Conservation (phyloP, 495 filamentous ascomycete genomes). For the Aspergillus diversus region DNA sequence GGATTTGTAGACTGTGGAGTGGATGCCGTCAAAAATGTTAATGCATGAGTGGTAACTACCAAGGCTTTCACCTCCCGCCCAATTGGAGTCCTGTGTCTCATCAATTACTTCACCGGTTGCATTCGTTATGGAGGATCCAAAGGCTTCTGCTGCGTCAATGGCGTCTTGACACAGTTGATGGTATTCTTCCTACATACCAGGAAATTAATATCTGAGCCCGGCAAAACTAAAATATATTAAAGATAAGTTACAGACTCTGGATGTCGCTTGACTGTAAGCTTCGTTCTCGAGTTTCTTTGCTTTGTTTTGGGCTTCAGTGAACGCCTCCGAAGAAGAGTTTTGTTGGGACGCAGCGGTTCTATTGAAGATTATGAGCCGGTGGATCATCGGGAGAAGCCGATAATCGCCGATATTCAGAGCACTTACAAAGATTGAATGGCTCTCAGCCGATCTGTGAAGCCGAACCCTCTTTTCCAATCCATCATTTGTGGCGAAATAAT, state of each 20-base stretch:
- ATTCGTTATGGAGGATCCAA: conserved; percentile 25
- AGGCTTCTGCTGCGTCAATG: conserved; percentile 41
- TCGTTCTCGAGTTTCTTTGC: conserved; percentile 44
- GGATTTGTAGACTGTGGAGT: conserved; percentile 80
- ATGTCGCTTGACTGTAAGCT: conserved; percentile 44
- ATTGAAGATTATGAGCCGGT: conserved; percentile 9
- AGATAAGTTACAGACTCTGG: conserved; percentile 36
- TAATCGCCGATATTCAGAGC: background rate
- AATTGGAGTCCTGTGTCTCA: conserved; percentile 12
- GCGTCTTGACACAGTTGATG: conserved; percentile 45
- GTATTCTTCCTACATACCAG: conserved; percentile 50
- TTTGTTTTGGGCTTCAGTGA: conserved; percentile 47
- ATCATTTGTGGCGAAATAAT: conserved; percentile 21
- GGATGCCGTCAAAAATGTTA: conserved; percentile 74
- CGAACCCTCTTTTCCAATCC: conserved; percentile 45
- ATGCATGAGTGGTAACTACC: conserved; percentile 72
- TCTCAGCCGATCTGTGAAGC: conserved; percentile 56
- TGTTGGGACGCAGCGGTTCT: conserved; percentile 53
- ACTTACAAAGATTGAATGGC: conserved; percentile 52
- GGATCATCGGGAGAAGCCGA: background rate
- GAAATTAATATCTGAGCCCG: background rate
- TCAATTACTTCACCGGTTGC: conserved; percentile 24
- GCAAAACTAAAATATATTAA: background rate
- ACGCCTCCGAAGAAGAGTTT: conserved; percentile 38
- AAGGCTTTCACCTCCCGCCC: conserved; percentile 56